Evolutionary conservation across 2,329 filamentous ascomycete genomes (phyloP).

Genomic region (Alternaria conjuncta): DNA sequence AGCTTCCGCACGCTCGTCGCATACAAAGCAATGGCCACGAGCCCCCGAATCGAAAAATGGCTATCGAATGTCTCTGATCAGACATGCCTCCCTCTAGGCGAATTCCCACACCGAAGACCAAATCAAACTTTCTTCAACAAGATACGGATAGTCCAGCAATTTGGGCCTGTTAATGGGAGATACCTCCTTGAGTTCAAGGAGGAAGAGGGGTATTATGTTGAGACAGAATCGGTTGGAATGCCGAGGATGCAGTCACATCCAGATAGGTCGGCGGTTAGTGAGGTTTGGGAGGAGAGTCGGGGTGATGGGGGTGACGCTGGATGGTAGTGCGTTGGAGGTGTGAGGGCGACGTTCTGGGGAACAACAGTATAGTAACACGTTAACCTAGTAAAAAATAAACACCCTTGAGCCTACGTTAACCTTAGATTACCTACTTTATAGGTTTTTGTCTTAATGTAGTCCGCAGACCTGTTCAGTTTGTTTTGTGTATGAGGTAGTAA

Average conservation of each 20-base stretch:
- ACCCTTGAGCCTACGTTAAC: not conserved
- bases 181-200: not conserved
- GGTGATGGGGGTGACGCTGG: rapidly evolving
- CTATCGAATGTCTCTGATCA: not conserved
- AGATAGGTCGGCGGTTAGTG: not conserved
- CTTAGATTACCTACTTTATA: not conserved
- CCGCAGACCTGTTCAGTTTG: not conserved
- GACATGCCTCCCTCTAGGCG: not conserved
- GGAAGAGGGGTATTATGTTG: not conserved
- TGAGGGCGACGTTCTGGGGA: not conserved
- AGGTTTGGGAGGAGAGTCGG: not conserved
- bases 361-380: no score
- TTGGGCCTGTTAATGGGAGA: not conserved
- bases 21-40: not conserved
- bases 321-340: not conserved
- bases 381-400: no score
- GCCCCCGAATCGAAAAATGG: not conserved
- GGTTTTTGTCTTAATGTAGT: not conserved
- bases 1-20: not conserved
- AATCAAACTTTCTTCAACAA: no score
- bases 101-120: not conserved
- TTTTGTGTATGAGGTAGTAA: not conserved
- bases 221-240: not conserved
- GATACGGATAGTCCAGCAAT: not conserved
- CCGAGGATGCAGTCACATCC: no score